phyloP scores from a whole-genome alignment of 805 yeast species.

The Suhomyces pyralidae region DNA sequence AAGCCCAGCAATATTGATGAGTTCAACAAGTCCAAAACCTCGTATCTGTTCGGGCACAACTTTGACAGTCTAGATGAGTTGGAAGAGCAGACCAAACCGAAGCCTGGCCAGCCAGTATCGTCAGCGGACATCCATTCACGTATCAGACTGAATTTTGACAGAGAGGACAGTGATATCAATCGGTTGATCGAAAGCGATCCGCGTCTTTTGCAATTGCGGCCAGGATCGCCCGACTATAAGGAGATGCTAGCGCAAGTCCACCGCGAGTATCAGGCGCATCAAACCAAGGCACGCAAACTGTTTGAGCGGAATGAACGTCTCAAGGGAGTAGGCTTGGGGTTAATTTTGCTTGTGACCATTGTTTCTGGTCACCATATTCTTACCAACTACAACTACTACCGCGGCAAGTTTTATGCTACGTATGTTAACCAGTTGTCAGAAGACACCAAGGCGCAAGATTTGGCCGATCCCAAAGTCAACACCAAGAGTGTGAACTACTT shows the following conservation, averaged over 20 bases:
- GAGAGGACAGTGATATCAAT: constrained; percentile 16
- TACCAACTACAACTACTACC: constrained; percentile 42
- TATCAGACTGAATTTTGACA: constrained; percentile 10
- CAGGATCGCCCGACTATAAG: constrained; percentile 37
- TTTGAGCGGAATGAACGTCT: constrained; percentile 43
- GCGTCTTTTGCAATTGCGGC: constrained; percentile 22
- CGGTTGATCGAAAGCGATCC: constrained; percentile 31
- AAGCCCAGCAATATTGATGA: constrained; percentile 25
- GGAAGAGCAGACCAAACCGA: constrained; percentile 13
- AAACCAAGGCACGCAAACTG: constrained; percentile 24
- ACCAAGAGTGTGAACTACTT: constrained; percentile 23
- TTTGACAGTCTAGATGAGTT: constrained; percentile 18
- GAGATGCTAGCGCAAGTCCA: constrained; percentile 27
- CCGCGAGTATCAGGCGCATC: constrained; percentile 23
- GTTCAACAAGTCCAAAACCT: constrained; percentile 34
- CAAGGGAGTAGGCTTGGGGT: constrained; percentile 45
- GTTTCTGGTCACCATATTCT: constrained; percentile 40
- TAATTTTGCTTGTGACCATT: constrained; percentile 35
- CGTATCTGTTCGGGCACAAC: constrained; percentile 26
- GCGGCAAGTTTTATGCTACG: constrained; percentile 29
- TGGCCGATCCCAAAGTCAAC: constrained; percentile 31
- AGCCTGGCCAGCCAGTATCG: background rate
- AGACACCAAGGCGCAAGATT: constrained; percentile 28
- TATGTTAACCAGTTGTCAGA: constrained; percentile 37
- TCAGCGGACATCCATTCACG: constrained; percentile 1